A percentile compares a stretch with the other conserved stretches of the same genome.
These are phyloP conservation scores for Candida orba DNA, from an alignment of 805 yeast species.

Conservation along the genomic window DNA sequence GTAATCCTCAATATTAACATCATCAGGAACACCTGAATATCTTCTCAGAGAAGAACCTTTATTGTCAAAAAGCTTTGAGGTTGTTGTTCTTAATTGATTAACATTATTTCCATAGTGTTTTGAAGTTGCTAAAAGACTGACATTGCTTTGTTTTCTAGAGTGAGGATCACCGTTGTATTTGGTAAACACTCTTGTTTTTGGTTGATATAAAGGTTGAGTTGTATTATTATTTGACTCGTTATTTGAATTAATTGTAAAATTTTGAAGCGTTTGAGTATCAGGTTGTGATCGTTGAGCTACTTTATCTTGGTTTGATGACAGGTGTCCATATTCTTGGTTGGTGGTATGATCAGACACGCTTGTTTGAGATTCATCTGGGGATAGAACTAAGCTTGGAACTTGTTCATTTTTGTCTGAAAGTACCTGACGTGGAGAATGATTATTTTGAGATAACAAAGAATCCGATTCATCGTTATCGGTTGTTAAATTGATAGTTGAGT, in stretches of 20 bases:
- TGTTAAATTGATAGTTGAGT: constrained; percentile 2
- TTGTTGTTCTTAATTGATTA: constrained; percentile 50
- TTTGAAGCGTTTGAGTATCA: background rate
- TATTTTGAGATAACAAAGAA: constrained; percentile 1
- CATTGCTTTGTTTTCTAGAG: constrained; percentile 14
- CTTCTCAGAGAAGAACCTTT: constrained; percentile 67
- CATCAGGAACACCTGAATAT: constrained; percentile 65
- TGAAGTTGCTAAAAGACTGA: constrained; percentile 4
- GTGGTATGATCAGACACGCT: constrained; percentile 2
- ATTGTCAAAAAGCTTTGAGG: constrained; percentile 66
- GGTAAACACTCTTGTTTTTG: constrained; percentile 12
- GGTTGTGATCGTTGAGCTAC: background rate
- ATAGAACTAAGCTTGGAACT: background rate
- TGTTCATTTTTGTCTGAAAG: background rate
- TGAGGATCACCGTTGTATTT: constrained; percentile 15
- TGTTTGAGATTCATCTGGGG: constrained; percentile 4
- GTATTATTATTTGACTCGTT: background rate
- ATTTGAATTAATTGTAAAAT: background rate
- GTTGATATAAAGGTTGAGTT: background rate
- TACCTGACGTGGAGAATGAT: background rate
- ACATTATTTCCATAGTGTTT: background rate
- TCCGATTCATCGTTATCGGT: constrained; percentile 7
- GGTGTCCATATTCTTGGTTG: background rate
- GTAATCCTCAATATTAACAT: constrained; percentile 38
- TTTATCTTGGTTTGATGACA: background rate